phyloP scores from a whole-genome alignment of 2,329 filamentous ascomycete genomes.

The Epichloe sibirici region DNA sequence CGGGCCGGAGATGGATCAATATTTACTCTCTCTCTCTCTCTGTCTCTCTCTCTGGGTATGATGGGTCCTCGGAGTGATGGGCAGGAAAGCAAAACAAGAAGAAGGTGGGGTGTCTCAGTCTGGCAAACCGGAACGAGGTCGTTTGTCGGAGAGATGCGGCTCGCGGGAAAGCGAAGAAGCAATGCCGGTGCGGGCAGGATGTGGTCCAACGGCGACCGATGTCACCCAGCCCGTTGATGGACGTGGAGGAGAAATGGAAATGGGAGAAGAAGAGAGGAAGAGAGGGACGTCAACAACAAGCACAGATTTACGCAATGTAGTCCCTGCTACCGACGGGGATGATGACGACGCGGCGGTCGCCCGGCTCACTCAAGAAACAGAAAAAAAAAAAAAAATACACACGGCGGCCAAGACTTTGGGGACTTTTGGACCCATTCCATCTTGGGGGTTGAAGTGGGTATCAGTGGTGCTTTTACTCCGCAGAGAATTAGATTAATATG shows the following conservation, averaged over 20 bases:
- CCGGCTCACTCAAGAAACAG: too few species aligned
- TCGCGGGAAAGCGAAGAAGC: background rate
- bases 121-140: background rate
- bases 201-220: background rate
- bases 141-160: conserved; percentile 1
- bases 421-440: too few species aligned
- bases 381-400: too few species aligned
- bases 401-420: too few species aligned
- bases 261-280: background rate
- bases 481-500: too few species aligned
- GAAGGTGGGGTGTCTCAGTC: conserved; percentile 1
- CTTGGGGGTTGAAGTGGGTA: too few species aligned
- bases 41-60: background rate
- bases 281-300: background rate
- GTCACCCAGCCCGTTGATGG: background rate
- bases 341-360: background rate
- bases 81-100: background rate
- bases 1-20: background rate
- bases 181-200: background rate
- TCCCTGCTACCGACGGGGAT: background rate
- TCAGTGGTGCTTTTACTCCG: too few species aligned
- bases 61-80: background rate
- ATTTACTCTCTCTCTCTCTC: too few species aligned
- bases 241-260: background rate
- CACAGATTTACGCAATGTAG: background rate